A percentile compares a stretch with the other conserved stretches of the same genome.
Conservation (phyloP, 805 yeast genomes). For the Sungouiozyma ichnusensis region DNA sequence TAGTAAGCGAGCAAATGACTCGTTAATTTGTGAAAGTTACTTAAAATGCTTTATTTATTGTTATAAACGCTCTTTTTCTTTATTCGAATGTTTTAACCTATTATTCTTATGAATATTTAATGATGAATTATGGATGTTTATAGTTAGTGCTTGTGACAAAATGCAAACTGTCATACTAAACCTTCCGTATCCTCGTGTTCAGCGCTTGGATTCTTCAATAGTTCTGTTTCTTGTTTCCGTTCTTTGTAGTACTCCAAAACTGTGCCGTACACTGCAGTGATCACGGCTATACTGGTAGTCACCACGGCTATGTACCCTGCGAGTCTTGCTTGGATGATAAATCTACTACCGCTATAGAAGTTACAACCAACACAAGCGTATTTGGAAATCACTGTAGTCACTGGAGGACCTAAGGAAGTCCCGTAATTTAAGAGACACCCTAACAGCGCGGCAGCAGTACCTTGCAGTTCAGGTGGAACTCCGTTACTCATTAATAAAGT, state of each 20-base stretch:
- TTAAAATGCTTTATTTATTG: background rate
- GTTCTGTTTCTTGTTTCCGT: background rate
- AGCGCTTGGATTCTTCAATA: background rate
- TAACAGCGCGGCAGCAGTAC: conserved; percentile 56
- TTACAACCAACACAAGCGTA: conserved; percentile 6
- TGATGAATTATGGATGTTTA: too few species aligned
- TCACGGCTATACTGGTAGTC: conserved; percentile 2
- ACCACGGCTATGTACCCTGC: conserved; percentile 7
- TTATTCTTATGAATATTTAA: background rate
- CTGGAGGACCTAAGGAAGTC: conserved; percentile 49
- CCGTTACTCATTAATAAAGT: conserved; percentile 43
- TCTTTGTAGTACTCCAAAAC: conserved; percentile 3
- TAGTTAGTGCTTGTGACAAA: too few species aligned
- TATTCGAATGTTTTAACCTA: background rate
- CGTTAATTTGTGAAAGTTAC: background rate
- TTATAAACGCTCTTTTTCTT: background rate
- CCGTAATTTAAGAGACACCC: conserved; percentile 56
- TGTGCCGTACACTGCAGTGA: conserved; percentile 4
- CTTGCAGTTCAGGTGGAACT: conserved; percentile 50
- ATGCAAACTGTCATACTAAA: background rate
- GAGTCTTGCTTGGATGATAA: conserved; percentile 1
- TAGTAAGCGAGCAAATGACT: background rate
- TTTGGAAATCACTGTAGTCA: conserved; percentile 39
- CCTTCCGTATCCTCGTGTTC: background rate
- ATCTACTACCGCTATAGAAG: background rate